Evolutionary conservation across 805 yeast genomes (phyloP).

Genomic region (Ogataea dorogensis): DNA sequence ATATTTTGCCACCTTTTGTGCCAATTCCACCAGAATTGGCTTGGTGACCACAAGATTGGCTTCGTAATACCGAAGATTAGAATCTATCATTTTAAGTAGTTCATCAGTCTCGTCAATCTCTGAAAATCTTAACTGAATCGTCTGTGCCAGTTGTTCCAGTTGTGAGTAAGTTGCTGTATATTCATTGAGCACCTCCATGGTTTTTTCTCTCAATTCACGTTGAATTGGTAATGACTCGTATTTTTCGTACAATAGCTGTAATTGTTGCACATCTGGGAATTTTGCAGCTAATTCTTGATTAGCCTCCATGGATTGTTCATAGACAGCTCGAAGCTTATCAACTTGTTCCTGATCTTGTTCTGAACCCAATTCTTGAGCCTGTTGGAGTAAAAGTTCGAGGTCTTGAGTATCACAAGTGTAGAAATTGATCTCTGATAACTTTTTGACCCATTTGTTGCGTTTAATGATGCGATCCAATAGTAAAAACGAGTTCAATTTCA

Average conservation of each 20-base stretch:
- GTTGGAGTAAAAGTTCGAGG: slow-evolving; percentile 22
- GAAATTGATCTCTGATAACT: slow-evolving; percentile 23
- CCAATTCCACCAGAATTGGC: slow-evolving; percentile 12
- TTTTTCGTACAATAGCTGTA: slow-evolving; percentile 13
- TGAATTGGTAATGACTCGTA: slow-evolving; percentile 20
- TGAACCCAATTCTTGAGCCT: slow-evolving; percentile 24
- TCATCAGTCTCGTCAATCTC: slow-evolving; percentile 18
- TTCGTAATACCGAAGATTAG: slow-evolving; percentile 9
- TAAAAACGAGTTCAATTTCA: slow-evolving; percentile 49
- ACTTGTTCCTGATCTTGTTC: slow-evolving; percentile 17
- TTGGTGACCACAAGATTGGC: slow-evolving; percentile 6
- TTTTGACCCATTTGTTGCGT: slow-evolving; percentile 40
- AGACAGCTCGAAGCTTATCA: slow-evolving; percentile 13
- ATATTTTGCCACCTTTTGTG: slow-evolving; percentile 13
- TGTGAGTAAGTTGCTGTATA: slow-evolving; percentile 57
- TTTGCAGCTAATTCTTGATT: slow-evolving; percentile 12
- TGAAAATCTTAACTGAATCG: slow-evolving; percentile 7
- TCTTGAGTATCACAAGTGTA: slow-evolving; percentile 24
- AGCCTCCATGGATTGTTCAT: slow-evolving; percentile 15
- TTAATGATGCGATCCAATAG: slow-evolving; percentile 38
- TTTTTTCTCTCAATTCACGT: slow-evolving; percentile 35
- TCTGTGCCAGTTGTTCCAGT: slow-evolving; percentile 12
- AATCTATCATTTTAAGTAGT: slow-evolving; percentile 17
- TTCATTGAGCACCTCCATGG: slow-evolving; percentile 73
- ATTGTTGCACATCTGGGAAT: slow-evolving; percentile 5